A percentile compares a stretch with the other conserved stretches of the same genome.
Evolutionary conservation across 1,284 basidiomycete species (phyloP).

Genomic region (Ustilago lituana): DNA sequence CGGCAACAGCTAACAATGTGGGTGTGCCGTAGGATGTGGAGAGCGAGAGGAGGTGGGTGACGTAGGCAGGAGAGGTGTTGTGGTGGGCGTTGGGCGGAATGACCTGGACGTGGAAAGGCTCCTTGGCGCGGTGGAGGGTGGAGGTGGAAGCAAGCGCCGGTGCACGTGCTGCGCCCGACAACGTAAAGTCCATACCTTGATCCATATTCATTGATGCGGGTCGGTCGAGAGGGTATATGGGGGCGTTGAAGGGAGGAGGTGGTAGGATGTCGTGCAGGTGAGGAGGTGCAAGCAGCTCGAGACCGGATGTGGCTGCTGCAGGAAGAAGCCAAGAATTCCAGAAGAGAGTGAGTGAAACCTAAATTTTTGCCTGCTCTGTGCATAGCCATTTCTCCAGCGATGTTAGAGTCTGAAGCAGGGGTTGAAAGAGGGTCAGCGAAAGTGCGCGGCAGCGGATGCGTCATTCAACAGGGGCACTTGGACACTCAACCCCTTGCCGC

Average conservation of each 20-base stretch:
- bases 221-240: not conserved
- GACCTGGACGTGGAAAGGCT: slow-evolving; percentile 41
- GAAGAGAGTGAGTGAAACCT: not conserved
- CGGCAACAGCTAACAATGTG: slow-evolving; percentile 43
- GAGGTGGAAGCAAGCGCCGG: slow-evolving; percentile 27
- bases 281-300: too few species aligned
- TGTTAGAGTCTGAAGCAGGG: slow-evolving; percentile 8
- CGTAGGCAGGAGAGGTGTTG: slow-evolving; percentile 44
- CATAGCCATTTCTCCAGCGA: not conserved
- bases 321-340: slow-evolving; percentile 4
- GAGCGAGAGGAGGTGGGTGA: slow-evolving; percentile 52
- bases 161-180: slow-evolving; percentile 40
- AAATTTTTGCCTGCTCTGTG: slow-evolving; percentile 8
- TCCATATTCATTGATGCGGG: slow-evolving; percentile 19
- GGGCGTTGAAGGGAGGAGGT: too few species aligned
- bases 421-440: slow-evolving; percentile 5
- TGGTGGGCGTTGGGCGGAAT: slow-evolving; percentile 34
- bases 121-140: slow-evolving; percentile 26
- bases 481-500: too few species aligned
- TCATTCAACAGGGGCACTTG: slow-evolving; percentile 38
- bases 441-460: slow-evolving; percentile 19
- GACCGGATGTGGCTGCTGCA: not conserved
- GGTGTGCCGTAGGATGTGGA: slow-evolving; percentile 32
- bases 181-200: slow-evolving; percentile 30
- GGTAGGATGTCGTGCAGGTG: not conserved